phyloP scores from a whole-genome alignment of 352 stramenopile species.

The Phytophthora ramorum region DNA sequence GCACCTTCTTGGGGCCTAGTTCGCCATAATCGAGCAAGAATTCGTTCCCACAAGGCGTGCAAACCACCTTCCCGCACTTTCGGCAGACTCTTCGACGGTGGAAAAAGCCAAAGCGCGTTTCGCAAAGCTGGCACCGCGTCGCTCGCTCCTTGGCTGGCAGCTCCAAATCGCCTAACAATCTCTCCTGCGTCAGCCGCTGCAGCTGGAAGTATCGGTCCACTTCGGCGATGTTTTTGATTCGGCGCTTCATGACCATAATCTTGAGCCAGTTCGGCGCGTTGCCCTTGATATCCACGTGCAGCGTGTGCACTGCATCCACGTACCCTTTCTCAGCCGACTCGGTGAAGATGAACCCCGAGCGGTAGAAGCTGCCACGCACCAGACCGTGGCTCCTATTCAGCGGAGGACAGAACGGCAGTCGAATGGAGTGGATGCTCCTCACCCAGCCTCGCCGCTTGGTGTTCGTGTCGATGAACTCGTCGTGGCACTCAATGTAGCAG shows the following conservation, averaged over 20 bases:
- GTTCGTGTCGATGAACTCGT: constrained; percentile 84
- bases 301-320: constrained; percentile 77
- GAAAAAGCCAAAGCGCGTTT: constrained; percentile 66
- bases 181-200: constrained; percentile 54
- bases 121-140: constrained; percentile 58
- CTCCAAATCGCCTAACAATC: constrained; percentile 67
- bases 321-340: constrained; percentile 57
- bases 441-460: constrained; percentile 78
- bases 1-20: constrained; percentile 64
- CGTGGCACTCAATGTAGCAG: constrained; percentile 85
- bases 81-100: constrained; percentile 70
- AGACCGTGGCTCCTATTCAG: constrained; percentile 65
- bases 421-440: constrained; percentile 80
- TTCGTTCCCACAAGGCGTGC: constrained; percentile 54
- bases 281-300: constrained; percentile 85
- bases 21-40: constrained; percentile 62
- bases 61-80: constrained; percentile 82
- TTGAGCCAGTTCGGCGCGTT: constrained; percentile 81
- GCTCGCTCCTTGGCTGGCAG: constrained; percentile 58
- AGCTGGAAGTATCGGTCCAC: constrained; percentile 77
- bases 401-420: constrained; percentile 70
- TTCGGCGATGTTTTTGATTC: constrained; percentile 77
- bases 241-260: constrained; percentile 76
- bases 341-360: constrained; percentile 82
- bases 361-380: constrained; percentile 76